These are phyloP conservation scores for Rhizopus sp. DNA, from an alignment of 371 early-diverging fungal species.

Conservation along the genomic window DNA sequence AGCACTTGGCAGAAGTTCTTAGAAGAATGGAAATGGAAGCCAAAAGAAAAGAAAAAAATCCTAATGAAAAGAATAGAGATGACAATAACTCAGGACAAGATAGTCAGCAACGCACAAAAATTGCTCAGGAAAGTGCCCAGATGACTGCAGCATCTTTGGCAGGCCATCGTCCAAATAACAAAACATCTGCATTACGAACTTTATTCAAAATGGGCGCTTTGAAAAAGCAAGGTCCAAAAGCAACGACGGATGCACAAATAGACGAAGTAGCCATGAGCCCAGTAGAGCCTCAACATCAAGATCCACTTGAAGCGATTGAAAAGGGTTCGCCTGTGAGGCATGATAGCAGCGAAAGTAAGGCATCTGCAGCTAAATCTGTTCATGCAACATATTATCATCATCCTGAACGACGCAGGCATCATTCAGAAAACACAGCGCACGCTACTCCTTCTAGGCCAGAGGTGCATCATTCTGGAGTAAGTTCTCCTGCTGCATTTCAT, in stretches of 20 bases:
- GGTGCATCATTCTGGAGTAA: background rate
- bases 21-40: constrained; percentile 27
- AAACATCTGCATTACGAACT: background rate
- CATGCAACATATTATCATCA: constrained; percentile 24
- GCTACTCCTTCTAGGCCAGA: constrained; percentile 1
- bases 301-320: constrained; percentile 8
- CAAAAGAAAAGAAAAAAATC: background rate
- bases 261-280: background rate
- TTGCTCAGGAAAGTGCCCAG: constrained; percentile 11
- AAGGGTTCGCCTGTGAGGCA: background rate
- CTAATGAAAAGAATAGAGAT: background rate
- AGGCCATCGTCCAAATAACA: constrained; percentile 4
- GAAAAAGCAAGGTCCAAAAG: constrained; percentile 2
- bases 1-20: constrained; percentile 30
- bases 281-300: constrained; percentile 2
- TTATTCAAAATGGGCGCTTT: constrained; percentile 13
- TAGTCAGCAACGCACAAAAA: background rate
- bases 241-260: background rate
- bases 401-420: constrained; percentile 16
- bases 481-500: constrained; percentile 8
- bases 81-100: background rate
- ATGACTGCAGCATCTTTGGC: constrained; percentile 17
- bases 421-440: background rate
- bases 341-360: background rate
- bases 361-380: constrained; percentile 3